Evolutionary conservation across 164 flowering plant genomes (phyloP), one percentile per base, ranked within the genome.

Genomic region (Chimonanthus salicifolius): DNA sequence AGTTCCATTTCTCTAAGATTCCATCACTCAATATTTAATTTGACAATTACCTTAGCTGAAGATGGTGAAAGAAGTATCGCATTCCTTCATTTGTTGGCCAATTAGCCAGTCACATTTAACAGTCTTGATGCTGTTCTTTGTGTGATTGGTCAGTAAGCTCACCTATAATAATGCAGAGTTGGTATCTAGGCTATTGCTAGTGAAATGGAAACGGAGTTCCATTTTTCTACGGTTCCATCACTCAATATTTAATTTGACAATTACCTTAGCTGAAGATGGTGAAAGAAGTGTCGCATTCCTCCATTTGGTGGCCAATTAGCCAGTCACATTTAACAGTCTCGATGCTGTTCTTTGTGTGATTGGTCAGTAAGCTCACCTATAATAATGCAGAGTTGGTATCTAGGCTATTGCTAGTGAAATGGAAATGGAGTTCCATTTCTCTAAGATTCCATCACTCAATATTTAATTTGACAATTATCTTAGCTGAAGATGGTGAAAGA

Each of bases 1-100:
- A 21, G 1, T 72, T 15, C 70, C 6, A 68, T 58, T 82, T 80
- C 72, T 49, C 71, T 74, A 16, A 21, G 16, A 21, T 75, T 16
- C 74, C 47, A 11, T 45, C 71, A 67, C 62, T 60, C 33, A 58
- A 78, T 75, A 78, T 71, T 60, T 18, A 2, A 5, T 11, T 45
- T 9, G 15, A 8, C 33, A 33, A 1, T 33, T 33, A 33, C 33
- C 33, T 33, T 33, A 33, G 33, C 33, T 33, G 33, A 33, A 33
- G 33, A 33, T 33, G 33, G 33, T 33, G 33, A 33, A 33, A 33
- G 33, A 33, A 33, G 33, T 33, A 33, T 33, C 33, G 33, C 33
- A 46, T 3, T 7, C 33, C 16, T 10, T n/a, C 62, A 58, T 8
- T 58, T 58, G 62, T 8, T 58, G 62, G 33, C 33, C 33, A 33